Evolutionary conservation across 1,139 yeast species (phyloP).

Genomic region (Candida sojae): DNA sequence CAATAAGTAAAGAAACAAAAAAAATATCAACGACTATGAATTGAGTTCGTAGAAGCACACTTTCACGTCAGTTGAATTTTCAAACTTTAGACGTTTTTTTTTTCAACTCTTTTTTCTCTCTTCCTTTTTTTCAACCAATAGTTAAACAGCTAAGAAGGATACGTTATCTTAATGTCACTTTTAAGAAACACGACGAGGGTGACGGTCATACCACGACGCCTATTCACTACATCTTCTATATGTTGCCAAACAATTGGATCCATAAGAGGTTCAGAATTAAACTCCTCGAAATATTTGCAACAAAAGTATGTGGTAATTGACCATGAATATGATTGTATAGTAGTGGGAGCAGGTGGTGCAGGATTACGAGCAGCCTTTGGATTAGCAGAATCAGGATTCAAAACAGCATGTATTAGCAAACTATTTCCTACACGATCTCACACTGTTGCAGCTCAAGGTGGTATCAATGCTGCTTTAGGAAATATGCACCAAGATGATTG

Average conservation of each 20-base stretch:
- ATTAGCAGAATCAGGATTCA: conserved; percentile 92
- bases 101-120: neutral
- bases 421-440: conserved; percentile 98
- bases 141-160: neutral
- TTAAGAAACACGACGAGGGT: neutral
- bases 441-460: conserved; percentile 99
- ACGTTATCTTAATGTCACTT: neutral
- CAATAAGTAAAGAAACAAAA: no score
- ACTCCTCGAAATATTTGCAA: conserved; percentile 52
- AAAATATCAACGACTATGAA: no score
- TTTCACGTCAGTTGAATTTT: neutral
- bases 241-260: conserved; percentile 40
- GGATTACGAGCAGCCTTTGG: conserved; percentile 98
- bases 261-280: conserved; percentile 49
- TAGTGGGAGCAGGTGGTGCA: conserved; percentile 99
- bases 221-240: neutral
- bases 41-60: no score
- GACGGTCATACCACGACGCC: neutral
- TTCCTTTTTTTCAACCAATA: neutral
- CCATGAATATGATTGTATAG: conserved; percentile 97
- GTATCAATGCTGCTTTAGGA: conserved; percentile 96
- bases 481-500: conserved; percentile 98
- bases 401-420: conserved; percentile 96
- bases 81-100: neutral
- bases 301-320: conserved; percentile 88